Percentiles rank a stretch among this genome's conserved stretches.
These are phyloP conservation scores for Grosmannia clavigera DNA, from an alignment of 2,329 filamentous ascomycete species.

Conservation along the genomic window DNA sequence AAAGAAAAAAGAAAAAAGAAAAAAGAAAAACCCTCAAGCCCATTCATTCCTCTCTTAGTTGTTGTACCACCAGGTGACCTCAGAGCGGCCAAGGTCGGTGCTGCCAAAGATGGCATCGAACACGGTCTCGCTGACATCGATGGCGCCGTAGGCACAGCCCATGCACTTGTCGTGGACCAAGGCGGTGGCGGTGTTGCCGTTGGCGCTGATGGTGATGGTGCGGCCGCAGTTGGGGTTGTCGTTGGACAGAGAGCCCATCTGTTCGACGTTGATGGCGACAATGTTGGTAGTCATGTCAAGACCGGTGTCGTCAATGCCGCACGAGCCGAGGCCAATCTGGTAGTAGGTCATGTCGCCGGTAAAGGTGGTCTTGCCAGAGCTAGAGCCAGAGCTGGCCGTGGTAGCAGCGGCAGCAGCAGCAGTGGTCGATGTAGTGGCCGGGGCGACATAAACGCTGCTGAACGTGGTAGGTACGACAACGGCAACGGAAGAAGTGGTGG, in stretches of 20 bases:
- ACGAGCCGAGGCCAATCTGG: slow-evolving; percentile 53
- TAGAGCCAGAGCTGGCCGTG: slow-evolving; percentile 11
- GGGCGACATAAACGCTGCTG: neutral
- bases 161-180: slow-evolving; percentile 64
- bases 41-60: neutral
- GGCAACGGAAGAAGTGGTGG: slow-evolving; percentile 1
- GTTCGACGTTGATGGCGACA: slow-evolving; percentile 51
- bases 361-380: slow-evolving; percentile 18
- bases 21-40: neutral
- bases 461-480: neutral
- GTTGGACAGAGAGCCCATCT: slow-evolving; percentile 56
- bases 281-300: slow-evolving; percentile 43
- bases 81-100: slow-evolving; percentile 19
- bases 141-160: slow-evolving; percentile 43
- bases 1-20: neutral
- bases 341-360: slow-evolving; percentile 66
- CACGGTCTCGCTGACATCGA: slow-evolving; percentile 33
- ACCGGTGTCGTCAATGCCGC: slow-evolving; percentile 50
- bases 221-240: slow-evolving; percentile 59
- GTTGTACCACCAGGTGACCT: slow-evolving; percentile 20
- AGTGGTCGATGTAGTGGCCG: neutral
- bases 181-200: slow-evolving; percentile 42
- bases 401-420: slow-evolving; percentile 10
- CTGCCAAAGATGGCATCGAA: slow-evolving; percentile 40
- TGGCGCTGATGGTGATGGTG: slow-evolving; percentile 48